A percentile compares a stretch with the other conserved stretches of the same genome.
Evolutionary conservation across 2,329 filamentous ascomycete genomes (phyloP).

Genomic region (Hypoxylon sp.): DNA sequence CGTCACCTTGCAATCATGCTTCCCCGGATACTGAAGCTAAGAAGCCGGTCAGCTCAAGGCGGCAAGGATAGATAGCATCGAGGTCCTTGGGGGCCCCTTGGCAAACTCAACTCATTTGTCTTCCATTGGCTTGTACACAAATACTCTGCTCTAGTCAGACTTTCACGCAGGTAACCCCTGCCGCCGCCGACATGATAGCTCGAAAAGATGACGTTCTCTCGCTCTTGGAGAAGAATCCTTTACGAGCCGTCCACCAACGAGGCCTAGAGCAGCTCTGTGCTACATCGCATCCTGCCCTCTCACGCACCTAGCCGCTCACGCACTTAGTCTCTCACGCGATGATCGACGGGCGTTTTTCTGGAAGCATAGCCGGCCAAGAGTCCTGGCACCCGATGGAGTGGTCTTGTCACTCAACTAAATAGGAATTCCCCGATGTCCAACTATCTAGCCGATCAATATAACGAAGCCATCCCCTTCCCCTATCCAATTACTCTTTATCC

Average conservation of each 20-base stretch:
- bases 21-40: neutral
- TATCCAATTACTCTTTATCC: constrained; percentile 4
- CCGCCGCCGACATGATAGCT: constrained; percentile 9
- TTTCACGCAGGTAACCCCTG: constrained; percentile 15
- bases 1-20: constrained; percentile 19
- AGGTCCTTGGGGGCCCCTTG: constrained; percentile 16
- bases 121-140: constrained; percentile 21
- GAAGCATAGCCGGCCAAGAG: constrained; percentile 7
- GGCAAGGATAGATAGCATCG: constrained; percentile 10
- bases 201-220: constrained; percentile 23
- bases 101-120: neutral
- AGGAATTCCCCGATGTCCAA: neutral
- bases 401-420: constrained; percentile 4
- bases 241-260: constrained; percentile 17
- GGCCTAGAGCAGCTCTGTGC: constrained; percentile 16
- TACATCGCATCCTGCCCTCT: constrained; percentile 15
- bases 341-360: constrained; percentile 28
- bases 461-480: constrained; percentile 6
- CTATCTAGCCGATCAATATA: constrained; percentile 23
- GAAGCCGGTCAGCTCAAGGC: constrained; percentile 1
- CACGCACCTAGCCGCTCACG: too few species aligned
- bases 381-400: constrained; percentile 3
- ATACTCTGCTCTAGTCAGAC: constrained; percentile 23
- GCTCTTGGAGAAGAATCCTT: constrained; percentile 21
- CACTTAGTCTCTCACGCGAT: constrained; percentile 26